These are phyloP conservation scores for Beauveria brongniartii DNA, from an alignment of 2,329 filamentous ascomycete species.

Conservation along the genomic window DNA sequence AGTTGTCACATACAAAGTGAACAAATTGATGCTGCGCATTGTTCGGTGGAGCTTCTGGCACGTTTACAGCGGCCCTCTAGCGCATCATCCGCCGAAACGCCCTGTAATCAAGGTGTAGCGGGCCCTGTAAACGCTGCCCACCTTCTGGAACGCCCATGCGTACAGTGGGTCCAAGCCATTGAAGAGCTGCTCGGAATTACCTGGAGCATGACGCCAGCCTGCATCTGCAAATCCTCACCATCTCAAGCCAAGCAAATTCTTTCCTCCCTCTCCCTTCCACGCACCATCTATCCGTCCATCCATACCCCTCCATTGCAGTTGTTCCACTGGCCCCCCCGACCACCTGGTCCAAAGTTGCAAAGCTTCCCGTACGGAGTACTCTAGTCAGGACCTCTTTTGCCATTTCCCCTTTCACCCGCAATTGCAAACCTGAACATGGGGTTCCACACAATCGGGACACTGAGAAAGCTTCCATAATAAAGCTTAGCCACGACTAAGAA, in stretches of 20 bases:
- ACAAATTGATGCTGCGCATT: too few species aligned
- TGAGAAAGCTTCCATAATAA: not conserved
- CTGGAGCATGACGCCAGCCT: too few species aligned
- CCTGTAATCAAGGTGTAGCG: not conserved
- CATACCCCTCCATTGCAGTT: not conserved
- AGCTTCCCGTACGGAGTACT: not conserved
- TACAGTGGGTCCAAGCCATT: not conserved
- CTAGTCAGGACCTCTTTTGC: conserved; percentile 3
- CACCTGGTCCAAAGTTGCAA: not conserved
- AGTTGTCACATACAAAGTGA: too few species aligned
- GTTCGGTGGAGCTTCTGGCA: too few species aligned
- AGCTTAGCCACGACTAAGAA: not conserved
- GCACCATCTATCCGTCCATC: not conserved
- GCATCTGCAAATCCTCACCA: too few species aligned
- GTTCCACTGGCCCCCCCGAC: not conserved
- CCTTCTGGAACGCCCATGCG: not conserved
- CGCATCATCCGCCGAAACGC: not conserved
- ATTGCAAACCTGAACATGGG: not conserved
- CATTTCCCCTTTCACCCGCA: not conserved
- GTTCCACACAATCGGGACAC: conserved; percentile 6
- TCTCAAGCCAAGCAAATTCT: too few species aligned
- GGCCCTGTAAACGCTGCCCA: not conserved
- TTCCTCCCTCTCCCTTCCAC: too few species aligned
- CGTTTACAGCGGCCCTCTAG: not conserved
- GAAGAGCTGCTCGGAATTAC: too few species aligned